Percentiles rank a stretch among this genome's conserved stretches.
Conservation (phyloP, 768 basidiomycete species). For the Macrolepiota albuminosa region DNA sequence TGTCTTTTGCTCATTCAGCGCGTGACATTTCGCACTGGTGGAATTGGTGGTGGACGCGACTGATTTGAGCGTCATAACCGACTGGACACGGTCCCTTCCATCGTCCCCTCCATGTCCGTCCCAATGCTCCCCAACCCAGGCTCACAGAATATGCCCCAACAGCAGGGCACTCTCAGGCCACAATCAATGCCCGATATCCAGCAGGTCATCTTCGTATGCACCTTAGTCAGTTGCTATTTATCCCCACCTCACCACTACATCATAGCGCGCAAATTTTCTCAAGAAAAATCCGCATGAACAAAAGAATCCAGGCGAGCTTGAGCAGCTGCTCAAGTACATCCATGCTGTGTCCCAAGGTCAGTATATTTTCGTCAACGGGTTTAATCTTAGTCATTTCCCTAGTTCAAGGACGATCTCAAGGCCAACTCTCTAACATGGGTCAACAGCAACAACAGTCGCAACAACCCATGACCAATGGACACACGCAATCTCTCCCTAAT, state of each 20-base stretch:
- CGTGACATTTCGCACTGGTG: constrained; percentile 23
- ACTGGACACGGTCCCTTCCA: constrained; percentile 8
- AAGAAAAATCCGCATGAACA: constrained; percentile 48
- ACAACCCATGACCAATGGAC: constrained; percentile 44
- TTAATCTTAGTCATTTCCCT: background rate
- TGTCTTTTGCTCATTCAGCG: constrained; percentile 28
- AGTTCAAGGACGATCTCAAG: constrained; percentile 20
- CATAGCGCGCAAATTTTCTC: constrained; percentile 44
- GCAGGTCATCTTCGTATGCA: constrained; percentile 38
- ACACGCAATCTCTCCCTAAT: constrained; percentile 30
- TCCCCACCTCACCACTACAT: constrained; percentile 9
- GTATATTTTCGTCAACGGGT: constrained; percentile 14
- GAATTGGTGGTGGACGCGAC: constrained; percentile 20
- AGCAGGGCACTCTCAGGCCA: constrained; percentile 18
- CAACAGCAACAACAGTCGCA: constrained; percentile 26
- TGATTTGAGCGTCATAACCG: constrained; percentile 17
- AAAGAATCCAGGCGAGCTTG: constrained; percentile 41
- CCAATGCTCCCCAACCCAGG: constrained; percentile 37
- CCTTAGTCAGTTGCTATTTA: constrained; percentile 6
- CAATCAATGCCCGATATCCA: constrained; percentile 33
- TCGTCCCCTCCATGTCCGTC: constrained; percentile 27
- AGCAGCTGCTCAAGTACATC: constrained; percentile 43
- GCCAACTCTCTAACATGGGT: constrained; percentile 27
- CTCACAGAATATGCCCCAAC: constrained; percentile 28
- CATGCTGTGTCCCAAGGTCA: constrained; percentile 37